Conservation (phyloP, 371 early-diverging fungal genomes). For the Paraphysoderma sedebokerense region DNA sequence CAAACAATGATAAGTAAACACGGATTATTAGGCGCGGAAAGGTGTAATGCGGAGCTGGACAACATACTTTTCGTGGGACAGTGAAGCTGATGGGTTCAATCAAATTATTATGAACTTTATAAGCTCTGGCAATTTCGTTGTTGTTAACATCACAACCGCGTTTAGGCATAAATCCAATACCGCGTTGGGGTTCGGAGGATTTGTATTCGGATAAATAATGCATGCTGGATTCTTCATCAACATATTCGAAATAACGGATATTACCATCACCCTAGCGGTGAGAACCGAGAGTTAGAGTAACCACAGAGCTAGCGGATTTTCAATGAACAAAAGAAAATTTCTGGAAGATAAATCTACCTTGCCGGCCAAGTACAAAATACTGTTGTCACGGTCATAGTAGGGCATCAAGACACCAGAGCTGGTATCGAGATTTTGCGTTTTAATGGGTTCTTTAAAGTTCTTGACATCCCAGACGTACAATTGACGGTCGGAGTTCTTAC, state of each 20-base stretch:
- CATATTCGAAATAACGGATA: slow-evolving; percentile 85
- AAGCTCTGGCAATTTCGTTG: slow-evolving; percentile 81
- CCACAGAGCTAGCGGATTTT: neutral
- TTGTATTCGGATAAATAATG: slow-evolving; percentile 68
- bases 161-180: slow-evolving; percentile 86
- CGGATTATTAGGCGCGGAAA: neutral
- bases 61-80: slow-evolving; percentile 80
- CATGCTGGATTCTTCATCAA: slow-evolving; percentile 60
- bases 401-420: slow-evolving; percentile 94
- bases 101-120: slow-evolving; percentile 63
- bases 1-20: slow-evolving; percentile 4
- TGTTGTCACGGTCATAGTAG: slow-evolving; percentile 75
- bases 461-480: slow-evolving; percentile 70
- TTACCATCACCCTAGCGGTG: slow-evolving; percentile 67
- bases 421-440: slow-evolving; percentile 63
- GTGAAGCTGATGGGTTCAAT: slow-evolving; percentile 93
- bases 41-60: neutral
- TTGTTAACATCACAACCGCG: slow-evolving; percentile 69
- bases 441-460: slow-evolving; percentile 52
- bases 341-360: slow-evolving; percentile 33
- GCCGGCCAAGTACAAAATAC: slow-evolving; percentile 85
- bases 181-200: slow-evolving; percentile 83
- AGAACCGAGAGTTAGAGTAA: neutral
- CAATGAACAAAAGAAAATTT: slow-evolving; percentile 5
- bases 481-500: slow-evolving; percentile 80